Conservation (phyloP, 1,284 basidiomycete species). For the Austroboletus rostrupii region DNA sequence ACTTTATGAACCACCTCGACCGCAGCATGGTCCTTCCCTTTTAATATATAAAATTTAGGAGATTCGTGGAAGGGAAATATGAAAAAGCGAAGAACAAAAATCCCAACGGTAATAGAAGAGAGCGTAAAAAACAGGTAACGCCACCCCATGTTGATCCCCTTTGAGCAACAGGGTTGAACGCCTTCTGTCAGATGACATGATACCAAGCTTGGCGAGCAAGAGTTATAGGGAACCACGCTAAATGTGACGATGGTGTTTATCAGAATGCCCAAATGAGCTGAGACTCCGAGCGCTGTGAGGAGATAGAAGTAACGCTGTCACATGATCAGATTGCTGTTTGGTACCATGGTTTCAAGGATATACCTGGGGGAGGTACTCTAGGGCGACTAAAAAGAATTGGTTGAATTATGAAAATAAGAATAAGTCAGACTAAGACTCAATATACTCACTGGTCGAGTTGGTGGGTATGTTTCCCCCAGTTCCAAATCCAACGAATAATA, state of each 20-base stretch:
- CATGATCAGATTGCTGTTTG: not conserved
- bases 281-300: slow-evolving; percentile 14
- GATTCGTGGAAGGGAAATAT: slow-evolving; percentile 21
- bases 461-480: not conserved
- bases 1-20: slow-evolving; percentile 18
- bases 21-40: slow-evolving; percentile 12
- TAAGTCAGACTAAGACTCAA: too few relatives aligned
- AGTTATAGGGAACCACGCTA: slow-evolving; percentile 13
- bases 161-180: slow-evolving; percentile 15
- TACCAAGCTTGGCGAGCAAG: slow-evolving; percentile 10
- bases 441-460: not conserved
- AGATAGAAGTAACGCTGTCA: slow-evolving; percentile 16
- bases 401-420: not conserved
- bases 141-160: slow-evolving; percentile 19
- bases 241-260: slow-evolving; percentile 6
- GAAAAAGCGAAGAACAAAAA: slow-evolving; percentile 17
- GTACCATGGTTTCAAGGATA: not conserved
- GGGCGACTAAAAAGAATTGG: slow-evolving; percentile 4
- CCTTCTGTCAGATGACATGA: slow-evolving; percentile 16
- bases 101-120: slow-evolving; percentile 10
- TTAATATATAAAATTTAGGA: slow-evolving; percentile 16
- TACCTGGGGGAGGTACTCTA: slow-evolving; percentile 18
- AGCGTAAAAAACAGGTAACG: slow-evolving; percentile 15
- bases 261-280: slow-evolving; percentile 4
- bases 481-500: not conserved